Base-by-base conservation (phyloP, 1,284 basidiomycete species). In the Kwoniella shivajii region DNA sequence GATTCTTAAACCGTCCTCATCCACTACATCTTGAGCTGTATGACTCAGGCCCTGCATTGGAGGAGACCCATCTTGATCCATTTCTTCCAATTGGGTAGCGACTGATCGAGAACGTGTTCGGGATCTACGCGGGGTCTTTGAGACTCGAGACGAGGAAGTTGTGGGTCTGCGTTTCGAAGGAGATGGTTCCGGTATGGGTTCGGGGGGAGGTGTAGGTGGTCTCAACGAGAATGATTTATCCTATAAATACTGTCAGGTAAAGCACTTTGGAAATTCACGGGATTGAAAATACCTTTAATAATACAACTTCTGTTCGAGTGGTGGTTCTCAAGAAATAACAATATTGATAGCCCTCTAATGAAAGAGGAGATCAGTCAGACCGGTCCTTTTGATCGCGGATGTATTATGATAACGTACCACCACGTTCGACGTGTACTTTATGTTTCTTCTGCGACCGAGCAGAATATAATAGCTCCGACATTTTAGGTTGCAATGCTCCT, bases 321-420 rank as follows among this genome's bases (percentile, higher is more conserved):
- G 75, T 77, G 33, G 68, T 67, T 26, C 75, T 59, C 13, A 77
- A 60, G 46, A 75, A 77, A 55, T 77, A 77, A 54, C 75, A 77
- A 59, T 67, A 77, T 54, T 77, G 75, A 54, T 72, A 77, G 1
- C 66, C 65, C 53, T 73, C 74, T 76, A 31, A 56, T 27, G 53
- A 34, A 13, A 31, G 18, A 18, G 4, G n/a, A 27, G 16, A 50
- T 24, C 22, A 50, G 38, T n/a, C n/a, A n/a, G n/a, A n/a, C n/a
- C 38, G 11, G 16, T 27, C 10, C 29, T 14, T 16, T 22, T 18
- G 22, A 38, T 22, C 10, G 11, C n/a, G n/a, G 37, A 26, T 49
- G 31, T 14, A 7, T 24, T 29, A 22, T 18, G 30, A 9, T 14
- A 46, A 38, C 72, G 50, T 44, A 73, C 73, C 74, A 27, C 75